Conservation (phyloP, 495 filamentous ascomycete species). For the Poronia punctata region DNA sequence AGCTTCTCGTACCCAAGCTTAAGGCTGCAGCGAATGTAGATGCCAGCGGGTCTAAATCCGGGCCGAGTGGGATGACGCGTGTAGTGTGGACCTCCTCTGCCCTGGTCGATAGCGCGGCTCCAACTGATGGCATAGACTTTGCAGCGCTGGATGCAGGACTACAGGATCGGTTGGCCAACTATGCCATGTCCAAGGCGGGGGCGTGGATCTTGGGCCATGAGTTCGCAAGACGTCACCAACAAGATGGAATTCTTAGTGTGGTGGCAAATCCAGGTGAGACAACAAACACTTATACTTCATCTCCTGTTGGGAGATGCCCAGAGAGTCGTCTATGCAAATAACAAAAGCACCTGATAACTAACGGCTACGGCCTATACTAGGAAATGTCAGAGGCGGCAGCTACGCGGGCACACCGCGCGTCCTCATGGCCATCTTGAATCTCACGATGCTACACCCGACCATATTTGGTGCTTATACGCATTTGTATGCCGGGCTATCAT, state of each 20-base stretch:
- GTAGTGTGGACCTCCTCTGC: slow-evolving; percentile 35
- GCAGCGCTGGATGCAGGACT: slow-evolving; percentile 21
- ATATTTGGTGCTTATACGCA: slow-evolving; percentile 36
- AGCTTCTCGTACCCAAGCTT: slow-evolving; percentile 38
- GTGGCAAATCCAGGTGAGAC: slow-evolving; percentile 37
- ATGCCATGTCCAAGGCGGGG: slow-evolving; percentile 18
- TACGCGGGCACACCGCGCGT: slow-evolving; percentile 14
- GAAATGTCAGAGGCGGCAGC: slow-evolving; percentile 27
- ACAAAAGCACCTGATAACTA: no score
- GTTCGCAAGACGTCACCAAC: slow-evolving; percentile 8
- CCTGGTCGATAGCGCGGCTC: slow-evolving; percentile 17
- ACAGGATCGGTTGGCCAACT: slow-evolving; percentile 4
- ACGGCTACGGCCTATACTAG: no score
- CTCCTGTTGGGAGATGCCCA: no score
- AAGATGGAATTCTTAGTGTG: slow-evolving; percentile 17
- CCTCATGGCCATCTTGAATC: slow-evolving; percentile 10
- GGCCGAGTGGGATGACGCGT: slow-evolving; percentile 25
- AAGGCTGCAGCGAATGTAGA: slow-evolving; percentile 23
- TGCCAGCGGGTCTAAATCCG: slow-evolving; percentile 22
- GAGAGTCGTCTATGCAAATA: no score
- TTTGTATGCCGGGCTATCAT: slow-evolving; percentile 34
- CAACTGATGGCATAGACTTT: slow-evolving; percentile 23
- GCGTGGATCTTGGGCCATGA: slow-evolving; percentile 13
- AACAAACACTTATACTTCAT: no score
- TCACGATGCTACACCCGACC: slow-evolving; percentile 11